Base-by-base conservation (phyloP, 2,329 filamentous ascomycete species). In the Stemphylium vesicarium region DNA sequence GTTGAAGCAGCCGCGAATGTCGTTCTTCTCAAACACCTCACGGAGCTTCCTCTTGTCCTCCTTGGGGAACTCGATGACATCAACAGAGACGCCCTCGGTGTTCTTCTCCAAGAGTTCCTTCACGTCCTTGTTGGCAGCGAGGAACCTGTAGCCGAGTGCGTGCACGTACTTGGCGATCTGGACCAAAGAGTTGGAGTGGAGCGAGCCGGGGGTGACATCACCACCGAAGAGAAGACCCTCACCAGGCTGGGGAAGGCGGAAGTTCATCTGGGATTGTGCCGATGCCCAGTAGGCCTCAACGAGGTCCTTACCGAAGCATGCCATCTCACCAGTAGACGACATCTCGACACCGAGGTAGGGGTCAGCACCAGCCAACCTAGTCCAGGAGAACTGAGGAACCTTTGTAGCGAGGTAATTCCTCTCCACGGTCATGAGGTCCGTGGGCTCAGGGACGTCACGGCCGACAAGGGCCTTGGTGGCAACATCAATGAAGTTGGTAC, bases 361-460 rank as follows among this genome's bases (percentile, higher is more conserved):
- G 73, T 99, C 95, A 46, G 95, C 95, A 68, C 95, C 95, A 42
- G 95, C 94, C 54, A 99, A 88, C 83, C 95, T 91, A 59, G 95
- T 98, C 95, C 95, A 99, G 11, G 91, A 95, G 85, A 99, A 99
- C 78, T 99, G 95, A 20, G 95, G 93, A 45, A 99, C 95, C 84
- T 99, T 99, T 77, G 93, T 96, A 29, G 95, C 95, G 46, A 96
- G 81, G 78, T 97, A 98, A 78, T 96, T 87, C 62, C 93, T 90
- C 84, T 96, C 90, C 69, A 88, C 80, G 18, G 85, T 82, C 95
- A 99, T 99, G 59, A 95, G 87, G 71, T 99, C 94, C 37, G 85
- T 85, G 29, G 93, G 89, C 62, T 90, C 86, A 16, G 95, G 94
- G 3, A 98, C 90, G 51, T 94, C 82, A 74, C 90, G 88, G 73